phyloP scores from a whole-genome alignment of 1,284 basidiomycete species.

The Trichosporon faecale region DNA sequence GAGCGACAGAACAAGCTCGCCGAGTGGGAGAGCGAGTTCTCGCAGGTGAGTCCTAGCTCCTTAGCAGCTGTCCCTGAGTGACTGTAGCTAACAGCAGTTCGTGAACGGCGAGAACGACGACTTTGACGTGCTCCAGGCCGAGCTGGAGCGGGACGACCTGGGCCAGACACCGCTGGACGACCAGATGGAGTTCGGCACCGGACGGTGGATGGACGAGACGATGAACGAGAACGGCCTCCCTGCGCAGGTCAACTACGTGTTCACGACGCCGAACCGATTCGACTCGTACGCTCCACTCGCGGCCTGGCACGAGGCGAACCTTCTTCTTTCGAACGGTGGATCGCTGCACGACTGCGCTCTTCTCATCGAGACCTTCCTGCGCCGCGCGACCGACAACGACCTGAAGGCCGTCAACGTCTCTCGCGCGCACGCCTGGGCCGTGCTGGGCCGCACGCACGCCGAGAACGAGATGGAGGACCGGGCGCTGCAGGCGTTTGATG shows the following conservation, averaged over 20 bases:
- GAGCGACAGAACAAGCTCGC: conserved; percentile 61
- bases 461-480: conserved; percentile 80
- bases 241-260: conserved; percentile 64
- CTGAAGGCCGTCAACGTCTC: conserved; percentile 57
- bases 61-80: background rate
- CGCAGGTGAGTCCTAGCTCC: conserved; percentile 55
- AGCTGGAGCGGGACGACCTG: conserved; percentile 45
- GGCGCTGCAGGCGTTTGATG: conserved; percentile 60
- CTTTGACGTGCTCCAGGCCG: conserved; percentile 42
- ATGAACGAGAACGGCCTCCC: conserved; percentile 69
- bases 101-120: conserved; percentile 50
- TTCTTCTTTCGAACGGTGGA: conserved; percentile 69
- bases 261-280: conserved; percentile 58
- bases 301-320: conserved; percentile 37
- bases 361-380: conserved; percentile 82
- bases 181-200: conserved; percentile 44
- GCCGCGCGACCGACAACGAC: conserved; percentile 34
- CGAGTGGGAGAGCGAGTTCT: conserved; percentile 87
- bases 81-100: conserved; percentile 29
- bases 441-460: conserved; percentile 87
- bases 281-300: conserved; percentile 21
- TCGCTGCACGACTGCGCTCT: conserved; percentile 79
- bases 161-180: conserved; percentile 42
- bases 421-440: conserved; percentile 74
- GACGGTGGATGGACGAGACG: conserved; percentile 14